Percentiles rank a stretch among this genome's conserved stretches.
phyloP scores from a whole-genome alignment of 129 eudicot species.

The Dittrichia graveolens region DNA sequence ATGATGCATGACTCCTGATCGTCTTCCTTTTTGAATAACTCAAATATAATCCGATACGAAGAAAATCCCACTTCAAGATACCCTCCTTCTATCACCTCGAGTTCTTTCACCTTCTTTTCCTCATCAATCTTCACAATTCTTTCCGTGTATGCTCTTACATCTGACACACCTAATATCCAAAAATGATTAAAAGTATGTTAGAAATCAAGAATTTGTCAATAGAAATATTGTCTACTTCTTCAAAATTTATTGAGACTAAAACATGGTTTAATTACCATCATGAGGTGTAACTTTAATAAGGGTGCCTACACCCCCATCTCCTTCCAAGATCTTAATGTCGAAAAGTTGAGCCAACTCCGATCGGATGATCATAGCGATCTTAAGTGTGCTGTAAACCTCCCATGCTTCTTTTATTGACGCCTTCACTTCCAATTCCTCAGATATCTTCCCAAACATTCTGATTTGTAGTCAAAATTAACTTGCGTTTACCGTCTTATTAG shows the following conservation, averaged over 20 bases:
- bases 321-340: slow-evolving; percentile 3
- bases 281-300: not conserved
- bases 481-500: too few relatives aligned
- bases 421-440: slow-evolving; percentile 7
- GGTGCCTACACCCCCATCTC: slow-evolving; percentile 19
- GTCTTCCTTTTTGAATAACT: not conserved
- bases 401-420: slow-evolving; percentile 5
- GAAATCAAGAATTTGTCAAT: too few relatives aligned
- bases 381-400: slow-evolving; percentile 18
- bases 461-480: not conserved
- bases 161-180: not conserved
- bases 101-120: slow-evolving; percentile 12
- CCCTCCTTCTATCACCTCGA: slow-evolving; percentile 17
- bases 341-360: not conserved
- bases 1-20: not conserved
- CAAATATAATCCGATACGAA: not conserved
- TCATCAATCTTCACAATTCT: slow-evolving; percentile 14
- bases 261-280: slow-evolving; percentile 9
- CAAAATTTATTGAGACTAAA: too few relatives aligned
- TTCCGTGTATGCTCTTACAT: not conserved
- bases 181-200: too few relatives aligned
- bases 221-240: too few relatives aligned
- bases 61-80: slow-evolving; percentile 13
- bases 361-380: not conserved
- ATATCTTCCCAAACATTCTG: not conserved